Evolutionary conservation across 2,329 filamentous ascomycete genomes (phyloP).

Genomic region (Camptophora hylomeconis): DNA sequence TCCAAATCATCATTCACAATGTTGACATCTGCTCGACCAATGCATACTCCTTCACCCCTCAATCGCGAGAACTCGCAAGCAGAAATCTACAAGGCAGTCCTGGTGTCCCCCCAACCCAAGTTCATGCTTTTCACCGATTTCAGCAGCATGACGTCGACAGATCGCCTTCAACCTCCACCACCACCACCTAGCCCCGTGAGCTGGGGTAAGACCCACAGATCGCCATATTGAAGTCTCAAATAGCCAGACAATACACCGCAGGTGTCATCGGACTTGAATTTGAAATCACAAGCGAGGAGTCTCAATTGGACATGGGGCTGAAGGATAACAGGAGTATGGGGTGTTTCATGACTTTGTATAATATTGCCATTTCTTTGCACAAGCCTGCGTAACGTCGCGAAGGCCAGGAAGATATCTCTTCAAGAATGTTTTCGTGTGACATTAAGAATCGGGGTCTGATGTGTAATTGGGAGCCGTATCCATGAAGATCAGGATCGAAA

Average conservation of each 20-base stretch:
- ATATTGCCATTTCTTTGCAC: too few relatives aligned
- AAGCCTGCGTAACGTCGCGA: too few relatives aligned
- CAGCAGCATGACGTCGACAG: constrained; percentile 1
- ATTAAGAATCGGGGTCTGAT: not conserved
- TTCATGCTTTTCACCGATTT: constrained; percentile 1
- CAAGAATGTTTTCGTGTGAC: not conserved
- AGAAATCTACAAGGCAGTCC: constrained; percentile 5
- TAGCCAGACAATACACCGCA: not conserved
- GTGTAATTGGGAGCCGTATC: constrained; percentile 1
- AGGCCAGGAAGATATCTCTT: too few relatives aligned
- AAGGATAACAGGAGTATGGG: not conserved
- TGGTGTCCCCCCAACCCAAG: constrained; percentile 3
- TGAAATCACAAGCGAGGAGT: constrained; percentile 5
- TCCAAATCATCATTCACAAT: too few relatives aligned
- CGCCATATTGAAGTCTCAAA: not conserved
- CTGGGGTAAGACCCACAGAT: constrained; percentile 1
- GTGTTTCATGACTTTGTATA: too few relatives aligned
- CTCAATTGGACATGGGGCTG: constrained; percentile 2
- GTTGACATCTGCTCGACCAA: too few relatives aligned
- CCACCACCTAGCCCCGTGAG: constrained; percentile 5
- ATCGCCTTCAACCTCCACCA: constrained; percentile 5
- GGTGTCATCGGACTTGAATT: not conserved
- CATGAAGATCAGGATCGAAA: not conserved
- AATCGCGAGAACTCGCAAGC: constrained; percentile 4
- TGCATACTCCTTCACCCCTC: too few relatives aligned